These are phyloP conservation scores for Fusarium coffeatum DNA, from an alignment of 2,329 filamentous ascomycete genomes.

Conservation along the genomic window DNA sequence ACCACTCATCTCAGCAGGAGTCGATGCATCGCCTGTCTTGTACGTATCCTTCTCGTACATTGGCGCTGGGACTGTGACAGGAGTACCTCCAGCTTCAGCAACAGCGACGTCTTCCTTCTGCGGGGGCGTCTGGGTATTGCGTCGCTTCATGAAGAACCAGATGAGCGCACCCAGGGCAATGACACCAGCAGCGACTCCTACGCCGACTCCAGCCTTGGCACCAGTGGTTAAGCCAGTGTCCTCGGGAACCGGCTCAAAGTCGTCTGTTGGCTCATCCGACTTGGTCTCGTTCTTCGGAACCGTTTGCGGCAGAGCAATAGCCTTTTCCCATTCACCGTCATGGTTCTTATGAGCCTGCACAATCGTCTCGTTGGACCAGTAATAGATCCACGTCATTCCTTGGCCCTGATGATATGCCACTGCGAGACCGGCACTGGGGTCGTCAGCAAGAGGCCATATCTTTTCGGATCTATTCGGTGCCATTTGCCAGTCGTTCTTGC, in stretches of 20 bases:
- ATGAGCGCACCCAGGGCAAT: not conserved
- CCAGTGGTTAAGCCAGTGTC: not conserved
- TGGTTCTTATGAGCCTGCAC: not conserved
- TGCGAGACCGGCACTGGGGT: not conserved
- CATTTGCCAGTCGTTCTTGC: not conserved
- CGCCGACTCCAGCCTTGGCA: not conserved
- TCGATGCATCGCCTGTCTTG: not conserved
- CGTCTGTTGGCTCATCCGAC: not conserved
- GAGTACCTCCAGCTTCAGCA: not conserved
- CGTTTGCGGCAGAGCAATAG: not conserved
- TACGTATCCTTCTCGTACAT: not conserved
- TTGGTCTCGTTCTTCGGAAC: not conserved
- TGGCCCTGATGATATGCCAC: not conserved
- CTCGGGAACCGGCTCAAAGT: not conserved
- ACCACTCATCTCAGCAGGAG: not conserved
- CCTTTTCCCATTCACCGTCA: not conserved
- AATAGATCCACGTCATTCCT: not conserved
- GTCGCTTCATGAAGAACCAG: not conserved
- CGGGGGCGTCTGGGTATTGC: not conserved
- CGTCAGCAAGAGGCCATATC: not conserved
- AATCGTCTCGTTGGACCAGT: not conserved
- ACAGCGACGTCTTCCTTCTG: not conserved
- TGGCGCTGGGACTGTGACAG: not conserved
- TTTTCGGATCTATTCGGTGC: not conserved
- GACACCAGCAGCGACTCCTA: not conserved